Percentiles rank a stretch among this genome's conserved stretches.
These are phyloP conservation scores for Oryza meridionalis DNA, from an alignment of 176 grass and related monocot species.

Conservation along the genomic window DNA sequence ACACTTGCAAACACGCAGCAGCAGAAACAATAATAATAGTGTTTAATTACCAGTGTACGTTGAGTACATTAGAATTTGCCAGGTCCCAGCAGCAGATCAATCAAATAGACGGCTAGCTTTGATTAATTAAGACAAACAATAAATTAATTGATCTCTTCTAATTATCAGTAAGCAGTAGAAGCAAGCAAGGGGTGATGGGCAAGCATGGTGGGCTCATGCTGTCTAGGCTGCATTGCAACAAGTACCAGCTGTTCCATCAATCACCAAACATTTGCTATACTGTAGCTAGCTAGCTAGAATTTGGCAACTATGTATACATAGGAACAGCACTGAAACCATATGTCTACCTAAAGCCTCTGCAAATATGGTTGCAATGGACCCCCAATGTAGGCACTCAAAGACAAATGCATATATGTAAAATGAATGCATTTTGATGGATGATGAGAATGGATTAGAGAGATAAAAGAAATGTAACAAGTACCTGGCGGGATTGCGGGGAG, in stretches of 20 bases:
- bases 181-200: slow-evolving; percentile 8
- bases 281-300: not conserved
- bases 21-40: not conserved
- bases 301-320: slow-evolving; percentile 15
- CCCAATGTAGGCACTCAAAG: slow-evolving; percentile 23
- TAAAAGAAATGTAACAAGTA: not conserved
- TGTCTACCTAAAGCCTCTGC: not conserved
- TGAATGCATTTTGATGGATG: too few relatives aligned
- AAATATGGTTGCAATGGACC: slow-evolving; percentile 28
- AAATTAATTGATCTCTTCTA: not conserved
- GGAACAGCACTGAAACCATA: not conserved
- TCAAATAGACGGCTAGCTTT: not conserved
- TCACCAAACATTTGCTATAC: not conserved
- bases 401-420: not conserved
- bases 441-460: too few relatives aligned
- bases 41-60: not conserved
- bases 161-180: not conserved
- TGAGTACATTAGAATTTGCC: not conserved
- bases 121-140: not conserved
- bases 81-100: not conserved
- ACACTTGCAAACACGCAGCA: not conserved
- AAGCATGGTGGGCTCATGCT: not conserved
- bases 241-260: slow-evolving; percentile 15
- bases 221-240: not conserved
- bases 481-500: slow-evolving; percentile 74